These are phyloP conservation scores for Hypoxylon sp. DNA, from an alignment of 2,329 filamentous ascomycete species.

Conservation along the genomic window DNA sequence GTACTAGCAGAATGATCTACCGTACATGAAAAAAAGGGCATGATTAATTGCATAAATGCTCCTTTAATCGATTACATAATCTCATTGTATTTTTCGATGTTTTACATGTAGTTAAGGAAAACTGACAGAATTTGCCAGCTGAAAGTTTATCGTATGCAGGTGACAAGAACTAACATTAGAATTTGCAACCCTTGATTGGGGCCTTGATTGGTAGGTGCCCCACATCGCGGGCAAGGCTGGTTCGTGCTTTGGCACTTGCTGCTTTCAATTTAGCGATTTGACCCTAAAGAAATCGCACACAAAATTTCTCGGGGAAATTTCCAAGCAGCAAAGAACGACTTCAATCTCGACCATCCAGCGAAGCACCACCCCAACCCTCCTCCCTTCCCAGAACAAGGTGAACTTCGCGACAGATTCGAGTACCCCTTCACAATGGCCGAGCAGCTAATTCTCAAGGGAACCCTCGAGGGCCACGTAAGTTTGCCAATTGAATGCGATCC, in stretches of 20 bases:
- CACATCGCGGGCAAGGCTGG: slow-evolving; percentile 47
- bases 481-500: slow-evolving; percentile 21
- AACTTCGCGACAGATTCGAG: slow-evolving; percentile 50
- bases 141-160: slow-evolving; percentile 10
- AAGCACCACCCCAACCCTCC: slow-evolving; percentile 50
- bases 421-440: slow-evolving; percentile 79
- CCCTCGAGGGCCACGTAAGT: slow-evolving; percentile 95
- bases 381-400: slow-evolving; percentile 54
- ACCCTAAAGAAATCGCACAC: slow-evolving; percentile 69
- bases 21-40: too few species aligned
- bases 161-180: slow-evolving; percentile 5
- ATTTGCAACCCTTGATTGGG: slow-evolving; percentile 48
- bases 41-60: too few species aligned
- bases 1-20: too few species aligned
- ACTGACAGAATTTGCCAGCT: slow-evolving; percentile 6
- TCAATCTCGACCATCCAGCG: slow-evolving; percentile 41
- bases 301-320: slow-evolving; percentile 60
- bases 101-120: too few species aligned
- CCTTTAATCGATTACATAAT: too few species aligned
- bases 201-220: slow-evolving; percentile 52
- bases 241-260: slow-evolving; percentile 8
- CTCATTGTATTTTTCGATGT: too few species aligned
- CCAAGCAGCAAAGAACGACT: slow-evolving; percentile 55
- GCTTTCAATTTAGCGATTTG: slow-evolving; percentile 48
- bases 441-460: slow-evolving; percentile 96